Evolutionary conservation across 2,329 filamentous ascomycete genomes (phyloP).

Genomic region (Arachnomyces sp.): DNA sequence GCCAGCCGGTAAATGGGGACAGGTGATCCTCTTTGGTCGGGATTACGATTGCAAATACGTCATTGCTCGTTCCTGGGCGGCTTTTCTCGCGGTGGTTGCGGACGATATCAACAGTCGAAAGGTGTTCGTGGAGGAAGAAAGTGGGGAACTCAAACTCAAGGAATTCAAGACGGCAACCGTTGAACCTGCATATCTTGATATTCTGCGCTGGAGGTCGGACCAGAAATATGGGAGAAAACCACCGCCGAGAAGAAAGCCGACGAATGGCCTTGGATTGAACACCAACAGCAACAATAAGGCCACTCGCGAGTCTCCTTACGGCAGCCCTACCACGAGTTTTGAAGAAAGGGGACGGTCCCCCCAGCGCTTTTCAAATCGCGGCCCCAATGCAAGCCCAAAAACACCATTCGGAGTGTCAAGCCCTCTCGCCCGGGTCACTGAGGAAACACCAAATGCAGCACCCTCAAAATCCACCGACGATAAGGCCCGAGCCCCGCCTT

Average conservation of each 20-base stretch:
- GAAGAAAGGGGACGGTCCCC: slow-evolving; percentile 44
- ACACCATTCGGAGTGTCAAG: slow-evolving; percentile 37
- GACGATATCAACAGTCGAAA: slow-evolving; percentile 88
- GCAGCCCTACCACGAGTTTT: slow-evolving; percentile 34
- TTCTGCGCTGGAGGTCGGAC: slow-evolving; percentile 88
- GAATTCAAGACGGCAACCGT: slow-evolving; percentile 86
- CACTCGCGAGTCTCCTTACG: slow-evolving; percentile 48
- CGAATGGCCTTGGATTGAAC: slow-evolving; percentile 47
- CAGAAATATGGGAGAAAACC: slow-evolving; percentile 74
- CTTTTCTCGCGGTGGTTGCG: slow-evolving; percentile 76
- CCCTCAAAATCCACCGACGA: slow-evolving; percentile 26
- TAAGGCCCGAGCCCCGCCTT: slow-evolving; percentile 24
- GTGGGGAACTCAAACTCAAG: slow-evolving; percentile 78
- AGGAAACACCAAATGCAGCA: slow-evolving; percentile 34
- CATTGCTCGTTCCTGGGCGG: slow-evolving; percentile 81
- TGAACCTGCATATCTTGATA: slow-evolving; percentile 89
- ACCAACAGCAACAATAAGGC: slow-evolving; percentile 40
- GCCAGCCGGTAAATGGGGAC: slow-evolving; percentile 84
- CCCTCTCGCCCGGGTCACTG: slow-evolving; percentile 40
- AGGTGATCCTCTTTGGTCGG: slow-evolving; percentile 91
- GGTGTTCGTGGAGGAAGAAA: slow-evolving; percentile 88
- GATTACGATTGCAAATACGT: slow-evolving; percentile 99
- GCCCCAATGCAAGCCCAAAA: slow-evolving; percentile 37
- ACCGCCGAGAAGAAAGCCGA: slow-evolving; percentile 42
- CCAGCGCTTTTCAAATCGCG: slow-evolving; percentile 39